Base-by-base conservation (phyloP, 1,284 basidiomycete genomes). In the Boletus sp. region DNA sequence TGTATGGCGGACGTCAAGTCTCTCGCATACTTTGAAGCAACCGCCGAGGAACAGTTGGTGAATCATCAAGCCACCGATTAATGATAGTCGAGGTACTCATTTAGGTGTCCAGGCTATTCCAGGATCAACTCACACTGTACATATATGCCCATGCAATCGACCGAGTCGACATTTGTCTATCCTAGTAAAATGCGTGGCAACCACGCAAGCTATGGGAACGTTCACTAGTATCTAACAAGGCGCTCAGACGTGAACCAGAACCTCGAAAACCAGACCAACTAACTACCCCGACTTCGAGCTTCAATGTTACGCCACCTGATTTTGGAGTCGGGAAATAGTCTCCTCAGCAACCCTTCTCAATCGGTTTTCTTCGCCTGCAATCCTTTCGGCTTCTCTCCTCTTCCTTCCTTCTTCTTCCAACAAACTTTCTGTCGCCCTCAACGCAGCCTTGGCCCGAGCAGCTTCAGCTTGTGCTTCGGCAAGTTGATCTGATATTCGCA, bases 401-500 rank as follows among this genome's bases (percentile, higher is more conserved):
- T 77, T 74, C 51, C 71, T 67, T 8, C 68, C 67, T 62, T 88
- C 85, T 34, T 79, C 76, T 57, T 83, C 79, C 49, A 86, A 57
- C 64, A 78, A 69, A 41, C 68, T 70, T 60, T 87, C 81, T 20
- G 76, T 67, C 27, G 71, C 68, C 58, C 73, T 73, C 26, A 85
- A 62, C 25, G 74, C 71, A 32, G 77, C 70, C 58, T 75, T 76
- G 25, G 74, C 70, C 44, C 78, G 70, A 41, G 76, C 71, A 2
- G 73, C 71, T 54, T 86, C 84, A 29, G 77, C 69, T 55, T 83
- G 78, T 5, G 76, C 79, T 51, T 81, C 75, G 8, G 76, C 71
- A 13, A 88, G 72, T 58, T 85, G 80, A 55, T 84, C 82, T 16
- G 82, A 76, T 55, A 88, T 71, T 49, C 77, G 72, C 42, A 80